A percentile compares a stretch with the other conserved stretches of the same genome.
phyloP scores from a whole-genome alignment of 768 basidiomycete species.

The Boletellus ananas region DNA sequence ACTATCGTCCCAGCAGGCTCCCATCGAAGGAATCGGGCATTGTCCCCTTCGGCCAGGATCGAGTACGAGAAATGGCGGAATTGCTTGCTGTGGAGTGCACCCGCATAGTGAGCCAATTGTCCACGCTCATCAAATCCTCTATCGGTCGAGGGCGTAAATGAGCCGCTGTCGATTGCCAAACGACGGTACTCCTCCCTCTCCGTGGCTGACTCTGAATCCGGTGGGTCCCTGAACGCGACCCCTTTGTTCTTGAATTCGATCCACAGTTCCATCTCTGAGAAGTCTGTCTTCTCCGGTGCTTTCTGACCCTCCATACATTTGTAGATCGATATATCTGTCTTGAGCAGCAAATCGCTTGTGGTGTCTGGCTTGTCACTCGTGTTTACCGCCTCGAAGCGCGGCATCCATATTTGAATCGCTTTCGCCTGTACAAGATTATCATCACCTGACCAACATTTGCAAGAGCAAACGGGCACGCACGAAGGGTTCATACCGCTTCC shows the following conservation, averaged over 20 bases:
- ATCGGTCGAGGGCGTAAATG: neutral
- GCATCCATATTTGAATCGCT: too few relatives aligned
- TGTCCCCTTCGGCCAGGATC: neutral
- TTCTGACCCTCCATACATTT: neutral
- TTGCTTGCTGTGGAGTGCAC: neutral
- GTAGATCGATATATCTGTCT: too few relatives aligned
- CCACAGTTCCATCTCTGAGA: neutral
- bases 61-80: neutral
- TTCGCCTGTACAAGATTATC: too few relatives aligned
- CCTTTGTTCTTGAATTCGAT: neutral
- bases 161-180: neutral
- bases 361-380: too few relatives aligned
- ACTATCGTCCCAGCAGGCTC: too few relatives aligned
- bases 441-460: too few relatives aligned
- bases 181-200: too few relatives aligned
- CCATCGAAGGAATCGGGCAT: too few relatives aligned
- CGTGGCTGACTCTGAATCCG: neutral
- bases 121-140: neutral
- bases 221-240: neutral
- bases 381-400: too few relatives aligned
- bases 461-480: too few relatives aligned
- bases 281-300: neutral
- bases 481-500: too few relatives aligned
- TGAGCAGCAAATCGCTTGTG: too few relatives aligned
- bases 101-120: neutral